Base-by-base conservation (phyloP, 23 red algal species). In the Gracilaria domingensis region DNA sequence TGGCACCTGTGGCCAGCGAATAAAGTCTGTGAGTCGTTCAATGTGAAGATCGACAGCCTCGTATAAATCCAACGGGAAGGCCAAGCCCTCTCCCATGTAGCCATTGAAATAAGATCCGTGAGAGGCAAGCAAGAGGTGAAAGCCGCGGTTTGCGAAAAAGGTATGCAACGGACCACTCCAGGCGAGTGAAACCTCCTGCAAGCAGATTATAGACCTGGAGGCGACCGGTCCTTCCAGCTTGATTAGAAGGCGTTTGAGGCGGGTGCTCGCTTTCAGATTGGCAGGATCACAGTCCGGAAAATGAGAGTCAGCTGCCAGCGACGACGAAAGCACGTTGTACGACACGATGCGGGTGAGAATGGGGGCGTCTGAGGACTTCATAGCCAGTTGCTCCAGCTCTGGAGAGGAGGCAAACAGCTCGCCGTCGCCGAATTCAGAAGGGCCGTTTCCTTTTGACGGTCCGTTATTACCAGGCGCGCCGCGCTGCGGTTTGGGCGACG, bases 311-410 rank as follows among this genome's bases (percentile, higher is more conserved):
- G 34, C 61, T 0, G 86, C 81, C 50, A 95, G 86, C 0, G 93
- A 95, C 17, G 93, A 95, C 8, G 93, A 95, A 32, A 95, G 69
- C 30, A 95, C 82, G 50, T 95, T 95, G 65, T 95, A 95, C 61
- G 93, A 84, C 11, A 95, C 93, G 8, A 95, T 75, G 32, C 83
- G 82, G 17, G 77, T 70, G 36, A 91, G 75, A 59, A 87, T 81
- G 25, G 92, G 92, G 29, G 92, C 92, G 56, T 83, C 79, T 0
- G 80, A 69, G 12, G 92, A 87, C 60, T 81, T 72, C 18, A 88
- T 49, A 8, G 84, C 76, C 13, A 88, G 92, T 29, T 94, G 82
- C 35, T 94, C 92, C 13, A 92, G 65, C 54, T 92, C 89, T 3
- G 89, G 79, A 56, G 78, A 84, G 18, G 78, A 83, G 0, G 89